Base-by-base conservation (phyloP, 352 stramenopile genomes). In the Phytophthora cactorum region DNA sequence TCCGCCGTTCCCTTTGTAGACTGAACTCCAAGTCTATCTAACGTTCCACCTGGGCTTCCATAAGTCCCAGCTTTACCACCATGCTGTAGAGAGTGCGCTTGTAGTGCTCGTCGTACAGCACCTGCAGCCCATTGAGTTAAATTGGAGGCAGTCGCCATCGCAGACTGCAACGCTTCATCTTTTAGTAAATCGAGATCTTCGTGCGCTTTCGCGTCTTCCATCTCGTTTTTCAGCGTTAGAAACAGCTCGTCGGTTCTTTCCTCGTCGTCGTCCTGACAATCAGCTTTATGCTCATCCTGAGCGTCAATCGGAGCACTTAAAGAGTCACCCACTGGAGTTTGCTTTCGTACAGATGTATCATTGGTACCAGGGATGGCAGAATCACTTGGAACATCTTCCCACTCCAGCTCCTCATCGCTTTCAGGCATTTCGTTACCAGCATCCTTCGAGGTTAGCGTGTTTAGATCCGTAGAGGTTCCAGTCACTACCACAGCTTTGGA, bases 41-140 rank as follows among this genome's bases (percentile, higher is more conserved):
- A 15, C 27, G 29, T 52, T 28, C 32, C 38, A 50, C 46, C 25
- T 34, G 54, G 51, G 43, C 49, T 63, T 64, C 54, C 66, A 51
- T 55, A 25, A 59, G 38, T 34, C 28, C 32, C 53, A 50, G 61
- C 17, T 32, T 38, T 61, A 44, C 54, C 57, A 44, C 70, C 72
- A 61, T 84, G 69, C n/a, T 81, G 76, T 39, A 74, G 63, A 28
- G 78, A 82, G 59, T 96, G 87, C 31, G 90, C 70, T 63, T 85
- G 78, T 34, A 93, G 61, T 44, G 88, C 88, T 52, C 85, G 77
- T 49, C 86, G 75, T 0, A 96, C 86, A 39, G 88, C 88, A 49
- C 88, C 88, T 46, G 86, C 88, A 49, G 88, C 86, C 88, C 88
- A 96, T 84, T 96, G 88, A 76, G 88, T 96, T 14, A 96, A 74